phyloP scores from a whole-genome alignment of 2,329 filamentous ascomycete genomes.

The Corniculantispora saksenae region DNA sequence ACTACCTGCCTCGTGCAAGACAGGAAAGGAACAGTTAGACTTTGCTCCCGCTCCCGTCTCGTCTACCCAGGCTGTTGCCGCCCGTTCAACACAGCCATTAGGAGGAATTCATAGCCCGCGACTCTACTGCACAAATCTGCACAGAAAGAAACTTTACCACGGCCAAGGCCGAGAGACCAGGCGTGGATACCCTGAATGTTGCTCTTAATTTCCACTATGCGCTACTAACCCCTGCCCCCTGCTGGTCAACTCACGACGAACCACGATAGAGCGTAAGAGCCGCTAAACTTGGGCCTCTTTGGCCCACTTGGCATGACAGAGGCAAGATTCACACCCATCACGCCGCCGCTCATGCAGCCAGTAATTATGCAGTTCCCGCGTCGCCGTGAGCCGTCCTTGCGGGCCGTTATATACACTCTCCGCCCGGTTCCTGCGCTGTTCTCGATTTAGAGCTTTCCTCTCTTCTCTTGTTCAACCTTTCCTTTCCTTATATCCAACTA shows the following conservation, averaged over 20 bases:
- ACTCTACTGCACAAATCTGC: neutral
- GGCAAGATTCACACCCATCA: slow-evolving; percentile 5
- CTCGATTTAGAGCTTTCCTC: neutral
- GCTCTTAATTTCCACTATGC: slow-evolving; percentile 21
- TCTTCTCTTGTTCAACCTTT: slow-evolving; percentile 6
- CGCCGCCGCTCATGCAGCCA: neutral
- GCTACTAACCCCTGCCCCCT: slow-evolving; percentile 15
- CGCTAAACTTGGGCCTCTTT: slow-evolving; percentile 15
- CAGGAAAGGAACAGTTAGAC: neutral
- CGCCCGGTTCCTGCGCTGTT: neutral
- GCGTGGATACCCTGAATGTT: slow-evolving; percentile 1
- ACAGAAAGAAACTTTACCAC: neutral
- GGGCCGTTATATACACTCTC: slow-evolving; percentile 19
- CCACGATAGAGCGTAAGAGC: slow-evolving; percentile 9
- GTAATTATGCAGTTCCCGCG: neutral
- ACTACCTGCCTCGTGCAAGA: too few relatives aligned
- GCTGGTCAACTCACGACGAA: neutral
- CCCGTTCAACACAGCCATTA: neutral
- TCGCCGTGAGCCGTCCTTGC: neutral
- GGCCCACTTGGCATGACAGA: slow-evolving; percentile 15
- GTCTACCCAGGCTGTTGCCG: neutral
- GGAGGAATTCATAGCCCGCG: neutral
- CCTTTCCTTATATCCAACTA: slow-evolving; percentile 20
- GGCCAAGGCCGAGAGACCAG: neutral
- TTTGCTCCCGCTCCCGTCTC: neutral